Base-by-base conservation (phyloP, 306 rosid genomes). In the Quercus wislizeni region DNA sequence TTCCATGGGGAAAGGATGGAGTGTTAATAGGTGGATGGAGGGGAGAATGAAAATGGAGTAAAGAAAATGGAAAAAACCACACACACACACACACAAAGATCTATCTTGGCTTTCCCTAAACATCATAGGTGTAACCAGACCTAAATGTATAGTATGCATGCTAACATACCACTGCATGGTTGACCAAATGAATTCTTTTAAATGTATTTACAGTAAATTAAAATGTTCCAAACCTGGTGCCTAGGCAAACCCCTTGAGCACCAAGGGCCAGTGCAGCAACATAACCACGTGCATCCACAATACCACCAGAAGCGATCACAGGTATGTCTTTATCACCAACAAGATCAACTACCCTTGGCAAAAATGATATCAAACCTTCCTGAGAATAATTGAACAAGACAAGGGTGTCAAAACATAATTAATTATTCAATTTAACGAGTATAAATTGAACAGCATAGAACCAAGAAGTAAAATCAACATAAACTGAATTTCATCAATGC, bases 261-360 rank as follows among this genome's bases (percentile, higher is more conserved):
- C 98, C 98, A 71, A 94, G 94, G 76, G 98, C 98, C 75, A 94
- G 67, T 21, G 94, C 94, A 74, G 97, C 98, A 72, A 89, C 98
- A 89, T 92, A 94, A 49, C 97, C 97, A 9, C 93, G 86, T 1
- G 85, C 89, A 83, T 92, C 96, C 17, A 81, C 93, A 68, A 94
- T 94, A 62, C 90, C 93, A 18, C 98, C 97, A 1, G 98, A 91
- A 17, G 98, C 96, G 27, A 94, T 89, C 55, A 94, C 90, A 57
- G 96, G 94, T 74, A 94, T 90, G 25, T 83, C 84, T 73, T 55
- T 64, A 68, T 88, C 84, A 69, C 89, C 96, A 75, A 88, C 92
- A 79, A 94, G 90, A 90, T 94, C 89, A 5, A 88, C 96, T 67
- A 94, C 93, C 78, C 88, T 85, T 11, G 98, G 96, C 75, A 94